A percentile compares a stretch with the other conserved stretches of the same genome.
phyloP scores from a whole-genome alignment of 352 stramenopile genomes.

The Pythium dissotocum region DNA sequence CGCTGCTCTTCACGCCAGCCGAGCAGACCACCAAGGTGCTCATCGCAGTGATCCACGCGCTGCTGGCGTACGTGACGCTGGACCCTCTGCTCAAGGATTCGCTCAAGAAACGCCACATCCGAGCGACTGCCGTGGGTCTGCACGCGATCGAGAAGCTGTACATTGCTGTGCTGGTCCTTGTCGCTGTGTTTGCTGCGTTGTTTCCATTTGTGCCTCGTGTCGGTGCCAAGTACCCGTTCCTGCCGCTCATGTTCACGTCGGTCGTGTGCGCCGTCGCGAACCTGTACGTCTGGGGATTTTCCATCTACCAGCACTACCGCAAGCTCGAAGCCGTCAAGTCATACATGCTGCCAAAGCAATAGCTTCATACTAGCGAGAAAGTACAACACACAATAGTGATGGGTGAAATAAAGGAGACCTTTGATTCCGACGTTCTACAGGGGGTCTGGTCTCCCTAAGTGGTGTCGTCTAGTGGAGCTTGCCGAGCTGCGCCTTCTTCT shows the following conservation, averaged over 20 bases:
- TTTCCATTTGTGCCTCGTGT: constrained; percentile 62
- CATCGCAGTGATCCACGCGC: constrained; percentile 54
- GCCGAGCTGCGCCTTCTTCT: constrained; percentile 82
- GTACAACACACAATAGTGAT: not conserved
- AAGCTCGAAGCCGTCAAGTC: constrained; percentile 73
- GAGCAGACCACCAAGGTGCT: constrained; percentile 81
- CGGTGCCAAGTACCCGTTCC: constrained; percentile 57
- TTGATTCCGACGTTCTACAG: not conserved
- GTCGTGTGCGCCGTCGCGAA: constrained; percentile 73
- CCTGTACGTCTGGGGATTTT: constrained; percentile 73
- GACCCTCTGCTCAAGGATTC: constrained; percentile 71
- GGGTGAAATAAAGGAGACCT: not conserved
- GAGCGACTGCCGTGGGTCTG: constrained; percentile 57
- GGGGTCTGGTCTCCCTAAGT: not conserved
- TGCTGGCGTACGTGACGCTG: constrained; percentile 64
- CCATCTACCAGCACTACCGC: constrained; percentile 59
- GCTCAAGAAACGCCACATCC: constrained; percentile 69
- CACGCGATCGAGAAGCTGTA: constrained; percentile 59
- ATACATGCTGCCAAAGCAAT: constrained; percentile 40
- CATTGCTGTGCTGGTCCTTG: constrained; percentile 37
- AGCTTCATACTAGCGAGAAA: not conserved
- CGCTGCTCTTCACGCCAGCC: constrained; percentile 79
- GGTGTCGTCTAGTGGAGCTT: constrained; percentile 49
- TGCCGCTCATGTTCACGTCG: constrained; percentile 82
- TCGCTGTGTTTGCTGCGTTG: constrained; percentile 38